Evolutionary conservation across 2,329 filamentous ascomycete genomes (phyloP), one percentile per base, ranked within the genome.

Genomic region (Monosporascus sp.): DNA sequence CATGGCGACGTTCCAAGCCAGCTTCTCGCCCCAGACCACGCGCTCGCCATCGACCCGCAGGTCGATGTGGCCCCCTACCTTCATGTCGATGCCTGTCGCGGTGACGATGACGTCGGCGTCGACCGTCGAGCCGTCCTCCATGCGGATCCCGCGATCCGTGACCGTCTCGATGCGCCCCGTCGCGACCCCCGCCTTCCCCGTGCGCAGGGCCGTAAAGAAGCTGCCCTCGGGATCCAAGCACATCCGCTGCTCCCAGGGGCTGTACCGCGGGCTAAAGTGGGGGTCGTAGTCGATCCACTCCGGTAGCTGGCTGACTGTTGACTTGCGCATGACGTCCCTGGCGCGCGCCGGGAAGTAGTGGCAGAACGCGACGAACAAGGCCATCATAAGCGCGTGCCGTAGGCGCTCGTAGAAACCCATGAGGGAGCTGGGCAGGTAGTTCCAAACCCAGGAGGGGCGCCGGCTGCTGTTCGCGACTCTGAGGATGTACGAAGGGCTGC

Each of bases 231-330:
- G 79, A 19, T 71, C 85, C 55, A 90, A 73, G 62, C 90, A 94
- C 7, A 94, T 73, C 0, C 91, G 82, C 67, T 95, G 90, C 52
- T 91, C 80, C 77, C 88, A 86, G 0, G 85, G 85, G 40, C 81
- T 77, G 61, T 90, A 88, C 2, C 66, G 67, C 0, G 86, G 86
- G 7, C 78, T 80, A 68, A 89, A 89, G 66, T 89, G 82, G 1
- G 81, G 77, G 52, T 86, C 78, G 41, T 79, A 68, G 3, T 82
- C 76, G 37, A 84, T 69, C 19, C 73, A 69, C 7, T 68, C 64
- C 1, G 86, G 85, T 0, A 90, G 74, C 41, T 76, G 70, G n/a
- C 65, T 61, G 46, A 71, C 69, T 31, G 81, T 78, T 34, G 65
- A 67, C 2, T 63, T 61, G 19, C 70, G 74, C 31, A 89, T 62